Evolutionary conservation across 2,329 filamentous ascomycete species (phyloP), one percentile per base, ranked within the genome.

Genomic region (Pseudogymnoascus sp.): DNA sequence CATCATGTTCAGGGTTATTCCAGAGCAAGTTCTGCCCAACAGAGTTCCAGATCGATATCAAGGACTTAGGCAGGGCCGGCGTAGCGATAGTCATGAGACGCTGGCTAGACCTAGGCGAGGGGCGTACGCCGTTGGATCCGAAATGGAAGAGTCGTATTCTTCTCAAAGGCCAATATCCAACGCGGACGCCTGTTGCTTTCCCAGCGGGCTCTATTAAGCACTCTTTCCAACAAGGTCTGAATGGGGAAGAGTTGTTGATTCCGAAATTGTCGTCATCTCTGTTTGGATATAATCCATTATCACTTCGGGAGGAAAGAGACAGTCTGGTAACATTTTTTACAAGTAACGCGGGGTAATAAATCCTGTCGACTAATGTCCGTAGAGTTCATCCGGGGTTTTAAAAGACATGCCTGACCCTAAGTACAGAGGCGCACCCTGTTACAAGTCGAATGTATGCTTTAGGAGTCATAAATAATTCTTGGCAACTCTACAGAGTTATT

Each of bases 21-120:
- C 6, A 8, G 21, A 26, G 42, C 42, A 14, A 14, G 2, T 3
- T 13, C 21, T 47, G 42, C 42, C 19, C 42, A 2, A 65, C 63
- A 2, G 65, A 65, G 59, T 65, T 67, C 33, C 59, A 63, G 29
- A 24, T 67, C 35, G 64, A 65, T 35, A 64, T 63, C 53, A 64
- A 65, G 40, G 53, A 64, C 56, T 64, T 65, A 21, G 59, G 63
- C 10, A 56, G 6, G 11, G 61, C 24, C 6, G 62, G 65, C 16
- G 56, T 65, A 42, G 64, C 61, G 38, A 53, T 66, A 60, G 64
- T 65, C 50, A 10, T 66, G 21, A 65, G 64, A 24, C 62, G 37
- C 60, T 64, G 65, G 64, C 62, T 64, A 53, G 64, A 65, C 63
- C 38, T 64, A 37, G 64, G 64, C 11, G 53, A 67, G n/a, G 62